phyloP scores from a whole-genome alignment of 2,329 filamentous ascomycete species.

The Aureobasidium sp. region DNA sequence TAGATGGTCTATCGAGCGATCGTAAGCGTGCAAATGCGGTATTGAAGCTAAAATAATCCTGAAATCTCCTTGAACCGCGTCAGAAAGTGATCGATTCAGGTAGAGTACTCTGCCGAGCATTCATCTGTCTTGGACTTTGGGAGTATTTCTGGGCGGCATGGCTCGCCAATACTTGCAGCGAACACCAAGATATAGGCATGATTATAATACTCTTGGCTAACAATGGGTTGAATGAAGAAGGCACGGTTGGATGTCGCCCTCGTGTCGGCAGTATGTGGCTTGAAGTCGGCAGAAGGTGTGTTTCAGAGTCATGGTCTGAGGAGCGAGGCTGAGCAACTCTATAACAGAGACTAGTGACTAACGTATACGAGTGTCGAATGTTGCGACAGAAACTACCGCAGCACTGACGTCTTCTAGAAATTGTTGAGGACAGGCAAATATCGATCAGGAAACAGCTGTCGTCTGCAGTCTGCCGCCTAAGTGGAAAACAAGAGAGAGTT shows the following conservation, averaged over 20 bases:
- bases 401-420: constrained; percentile 2
- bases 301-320: neutral
- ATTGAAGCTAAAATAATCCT: no score
- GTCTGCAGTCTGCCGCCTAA: neutral
- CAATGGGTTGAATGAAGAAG: neutral
- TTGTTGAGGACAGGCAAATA: neutral
- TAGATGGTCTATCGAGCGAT: no score
- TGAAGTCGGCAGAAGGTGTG: neutral
- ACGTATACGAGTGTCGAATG: neutral
- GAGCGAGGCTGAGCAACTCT: constrained; percentile 5
- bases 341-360: constrained; percentile 10
- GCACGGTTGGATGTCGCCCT: neutral
- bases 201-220: neutral
- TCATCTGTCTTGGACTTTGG: neutral
- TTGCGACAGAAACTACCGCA: neutral
- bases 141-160: neutral
- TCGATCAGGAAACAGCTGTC: neutral
- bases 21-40: no score
- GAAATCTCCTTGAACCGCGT: no score
- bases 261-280: neutral
- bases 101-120: neutral
- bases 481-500: neutral
- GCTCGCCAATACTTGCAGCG: neutral
- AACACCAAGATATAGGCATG: neutral
- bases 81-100: neutral